Evolutionary conservation across 495 filamentous ascomycete genomes (phyloP), one percentile per base, ranked within the genome.

Genomic region (Pseudomonodictys pantanalensis): DNA sequence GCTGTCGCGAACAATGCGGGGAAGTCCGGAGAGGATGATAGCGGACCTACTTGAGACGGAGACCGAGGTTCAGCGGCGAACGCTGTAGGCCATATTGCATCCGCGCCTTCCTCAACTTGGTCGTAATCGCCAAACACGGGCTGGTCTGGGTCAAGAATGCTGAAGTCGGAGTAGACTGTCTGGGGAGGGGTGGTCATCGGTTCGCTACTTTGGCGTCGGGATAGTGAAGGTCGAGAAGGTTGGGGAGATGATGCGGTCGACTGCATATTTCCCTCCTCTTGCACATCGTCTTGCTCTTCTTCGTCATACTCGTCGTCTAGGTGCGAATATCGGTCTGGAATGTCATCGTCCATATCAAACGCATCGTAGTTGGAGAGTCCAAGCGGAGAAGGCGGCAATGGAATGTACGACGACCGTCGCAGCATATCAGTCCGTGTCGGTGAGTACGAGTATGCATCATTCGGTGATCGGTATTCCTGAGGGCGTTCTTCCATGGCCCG

Each of bases 331-430:
- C 52, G 62, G 42, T 66, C 52, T 0, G 46, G 47, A 53, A 66
- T 50, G 58, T 73, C 72, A 44, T 77, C 75, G 47, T 78, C 77
- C 22, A 72, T 60, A 50, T 80, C 78, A 25, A 80, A 69, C 2
- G 72, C 75, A 58, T 78, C 78, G 62, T 80, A 80, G 58, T 78
- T 76, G 11, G 75, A 77, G 2, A 75, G 64, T 2, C 72, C 72
- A 22, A 77, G 66, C 24, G 76, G 76, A 6, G 72, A 75, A 5
- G 75, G 75, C 22, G 72, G 70, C 2, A 74, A 62, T 2, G 66
- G 68, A 6, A 69, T 12, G 20, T 71, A 65, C n/a, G 48, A 26
- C 15, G 51, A 33, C 22, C 65, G 56, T 15, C 52, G 64, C 0
- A 53, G 8, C 32, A 50, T 47, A 2, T 66, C 42, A n/a, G 62